These are phyloP conservation scores for Fistulifera pelliculosa DNA, from an alignment of 108 stramenopile species.

Conservation along the genomic window DNA sequence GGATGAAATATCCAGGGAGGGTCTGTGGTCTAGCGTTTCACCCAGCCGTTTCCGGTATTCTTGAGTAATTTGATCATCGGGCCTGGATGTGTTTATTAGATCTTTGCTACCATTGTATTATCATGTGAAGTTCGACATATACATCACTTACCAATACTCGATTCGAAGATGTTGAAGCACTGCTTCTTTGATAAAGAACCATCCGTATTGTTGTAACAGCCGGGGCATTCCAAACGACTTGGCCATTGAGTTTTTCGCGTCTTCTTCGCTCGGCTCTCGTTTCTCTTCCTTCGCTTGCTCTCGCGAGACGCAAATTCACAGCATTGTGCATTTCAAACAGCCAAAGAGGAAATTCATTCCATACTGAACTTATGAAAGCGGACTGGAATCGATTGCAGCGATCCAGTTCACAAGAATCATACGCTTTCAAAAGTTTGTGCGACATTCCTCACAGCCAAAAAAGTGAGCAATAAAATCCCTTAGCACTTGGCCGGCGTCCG, in stretches of 20 bases:
- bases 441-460: conserved; percentile 71
- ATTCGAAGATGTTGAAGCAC: no score
- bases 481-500: conserved; percentile 19
- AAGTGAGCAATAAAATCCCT: conserved; percentile 57
- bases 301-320: conserved; percentile 61
- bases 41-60: no score
- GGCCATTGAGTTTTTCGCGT: conserved; percentile 29
- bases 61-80: no score
- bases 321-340: conserved; percentile 77
- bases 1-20: no score
- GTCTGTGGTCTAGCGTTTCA: no score
- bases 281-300: conserved; percentile 36
- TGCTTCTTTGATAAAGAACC: no score
- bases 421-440: conserved; percentile 55
- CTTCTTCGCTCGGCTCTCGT: conserved; percentile 11
- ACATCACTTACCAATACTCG: no score
- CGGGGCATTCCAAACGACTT: conserved; percentile 24
- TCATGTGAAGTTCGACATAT: no score
- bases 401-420: conserved; percentile 58
- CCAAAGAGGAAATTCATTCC: conserved; percentile 66
- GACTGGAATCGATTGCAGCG: conserved; percentile 55
- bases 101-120: no score
- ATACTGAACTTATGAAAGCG: conserved; percentile 9
- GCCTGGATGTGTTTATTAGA: no score
- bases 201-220: conserved; percentile 15